These are phyloP conservation scores for Primulina huaijiensis DNA, from an alignment of 257 asterid species.

Conservation along the genomic window DNA sequence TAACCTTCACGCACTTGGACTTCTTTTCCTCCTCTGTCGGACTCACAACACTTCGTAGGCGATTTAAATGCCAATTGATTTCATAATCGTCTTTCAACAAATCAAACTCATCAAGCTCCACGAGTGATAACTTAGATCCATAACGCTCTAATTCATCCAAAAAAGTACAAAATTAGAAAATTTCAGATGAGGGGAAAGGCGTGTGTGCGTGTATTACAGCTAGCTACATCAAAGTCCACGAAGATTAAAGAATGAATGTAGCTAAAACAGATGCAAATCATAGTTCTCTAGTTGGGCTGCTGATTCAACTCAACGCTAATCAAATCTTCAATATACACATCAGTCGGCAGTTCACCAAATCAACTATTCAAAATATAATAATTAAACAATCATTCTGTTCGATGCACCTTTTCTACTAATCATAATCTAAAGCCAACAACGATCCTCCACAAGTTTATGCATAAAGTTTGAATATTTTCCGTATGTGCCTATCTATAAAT, in stretches of 20 bases:
- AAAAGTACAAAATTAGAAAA: not conserved
- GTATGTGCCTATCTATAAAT: not conserved
- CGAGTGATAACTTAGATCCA: slow-evolving; percentile 58
- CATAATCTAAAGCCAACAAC: too few relatives aligned
- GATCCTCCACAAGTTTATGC: too few relatives aligned
- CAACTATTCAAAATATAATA: not conserved
- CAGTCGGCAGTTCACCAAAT: not conserved
- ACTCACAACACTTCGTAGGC: slow-evolving; percentile 54
- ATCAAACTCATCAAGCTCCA: slow-evolving; percentile 72
- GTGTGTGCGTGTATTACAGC: too few relatives aligned
- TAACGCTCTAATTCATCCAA: slow-evolving; percentile 65
- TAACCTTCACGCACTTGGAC: slow-evolving; percentile 61
- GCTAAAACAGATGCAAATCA: not conserved
- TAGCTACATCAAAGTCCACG: not conserved
- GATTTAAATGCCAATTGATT: slow-evolving; percentile 83
- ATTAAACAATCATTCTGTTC: too few relatives aligned
- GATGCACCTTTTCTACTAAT: too few relatives aligned
- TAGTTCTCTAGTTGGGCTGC: not conserved
- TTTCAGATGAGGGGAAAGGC: not conserved
- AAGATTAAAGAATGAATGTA: not conserved
- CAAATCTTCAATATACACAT: too few relatives aligned
- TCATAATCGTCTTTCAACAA: slow-evolving; percentile 73
- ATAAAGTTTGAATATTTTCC: not conserved
- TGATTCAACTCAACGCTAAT: not conserved
- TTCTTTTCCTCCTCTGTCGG: slow-evolving; percentile 70